These are phyloP conservation scores for Coemansia guatemalensis DNA, from an alignment of 192 early-diverging fungal species.

Conservation along the genomic window DNA sequence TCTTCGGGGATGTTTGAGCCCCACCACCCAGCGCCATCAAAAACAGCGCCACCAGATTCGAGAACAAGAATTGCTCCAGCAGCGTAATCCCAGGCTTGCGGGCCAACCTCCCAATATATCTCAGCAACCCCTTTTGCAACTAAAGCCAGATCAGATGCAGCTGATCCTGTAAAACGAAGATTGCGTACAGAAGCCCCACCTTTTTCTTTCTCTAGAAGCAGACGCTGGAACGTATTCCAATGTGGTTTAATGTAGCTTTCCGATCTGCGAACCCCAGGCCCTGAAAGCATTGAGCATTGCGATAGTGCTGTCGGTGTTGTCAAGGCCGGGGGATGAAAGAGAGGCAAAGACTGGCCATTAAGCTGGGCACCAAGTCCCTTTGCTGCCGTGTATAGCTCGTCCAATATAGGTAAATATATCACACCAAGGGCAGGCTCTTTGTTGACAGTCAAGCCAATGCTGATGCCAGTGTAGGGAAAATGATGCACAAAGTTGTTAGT, in stretches of 20 bases:
- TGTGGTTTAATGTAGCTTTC: slow-evolving; percentile 63
- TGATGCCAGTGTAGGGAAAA: slow-evolving; percentile 83
- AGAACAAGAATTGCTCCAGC: slow-evolving; percentile 81
- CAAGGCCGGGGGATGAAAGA: slow-evolving; percentile 55
- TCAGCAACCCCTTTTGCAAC: slow-evolving; percentile 83
- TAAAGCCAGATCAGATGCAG: slow-evolving; percentile 73
- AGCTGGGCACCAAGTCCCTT: slow-evolving; percentile 38
- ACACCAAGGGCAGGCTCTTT: slow-evolving; percentile 82
- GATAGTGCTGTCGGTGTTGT: slow-evolving; percentile 64
- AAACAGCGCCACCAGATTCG: slow-evolving; percentile 82
- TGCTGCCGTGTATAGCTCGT: slow-evolving; percentile 66
- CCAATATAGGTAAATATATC: slow-evolving; percentile 85
- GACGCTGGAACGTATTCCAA: slow-evolving; percentile 62
- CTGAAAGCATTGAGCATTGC: slow-evolving; percentile 74
- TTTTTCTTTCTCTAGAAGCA: slow-evolving; percentile 58
- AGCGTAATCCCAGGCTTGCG: slow-evolving; percentile 79
- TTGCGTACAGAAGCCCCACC: slow-evolving; percentile 64
- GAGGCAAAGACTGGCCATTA: slow-evolving; percentile 57
- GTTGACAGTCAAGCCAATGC: slow-evolving; percentile 79
- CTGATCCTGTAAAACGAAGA: slow-evolving; percentile 75
- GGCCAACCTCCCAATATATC: slow-evolving; percentile 90
- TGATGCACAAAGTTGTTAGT: slow-evolving; percentile 74
- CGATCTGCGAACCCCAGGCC: slow-evolving; percentile 76
- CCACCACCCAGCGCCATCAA: slow-evolving; percentile 59
- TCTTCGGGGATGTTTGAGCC: slow-evolving; percentile 13